Evolutionary conservation across 2,329 filamentous ascomycete genomes (phyloP).

Genomic region (Penicillium sp.): DNA sequence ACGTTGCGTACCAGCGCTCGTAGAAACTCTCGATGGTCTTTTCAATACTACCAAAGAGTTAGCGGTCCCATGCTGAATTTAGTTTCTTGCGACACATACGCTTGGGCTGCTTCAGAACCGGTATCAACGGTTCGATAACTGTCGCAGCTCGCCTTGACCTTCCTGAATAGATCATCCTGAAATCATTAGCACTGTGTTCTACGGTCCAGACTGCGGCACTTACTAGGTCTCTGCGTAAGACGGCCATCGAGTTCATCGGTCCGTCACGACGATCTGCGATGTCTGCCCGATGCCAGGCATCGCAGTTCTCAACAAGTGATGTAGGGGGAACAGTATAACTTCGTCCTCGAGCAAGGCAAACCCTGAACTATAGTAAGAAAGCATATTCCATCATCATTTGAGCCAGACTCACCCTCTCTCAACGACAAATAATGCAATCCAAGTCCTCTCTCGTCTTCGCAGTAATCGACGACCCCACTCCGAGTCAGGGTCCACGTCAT

Average conservation of each 20-base stretch:
- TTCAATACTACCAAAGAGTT: conserved; percentile 45
- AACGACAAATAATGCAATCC: conserved; percentile 70
- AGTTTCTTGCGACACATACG: conserved; percentile 26
- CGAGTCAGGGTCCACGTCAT: conserved; percentile 60
- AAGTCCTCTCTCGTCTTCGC: conserved; percentile 64
- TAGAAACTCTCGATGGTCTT: conserved; percentile 65
- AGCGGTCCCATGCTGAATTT: neutral
- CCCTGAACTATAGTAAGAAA: conserved; percentile 36
- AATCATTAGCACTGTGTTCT: conserved; percentile 2
- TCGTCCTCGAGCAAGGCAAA: conserved; percentile 67
- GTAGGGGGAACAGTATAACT: conserved; percentile 68
- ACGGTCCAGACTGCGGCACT: conserved; percentile 14
- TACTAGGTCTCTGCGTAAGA: conserved; percentile 65
- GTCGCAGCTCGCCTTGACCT: conserved; percentile 38
- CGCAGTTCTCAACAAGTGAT: conserved; percentile 63
- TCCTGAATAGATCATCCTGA: conserved; percentile 34
- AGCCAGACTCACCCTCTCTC: conserved; percentile 57
- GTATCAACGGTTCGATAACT: conserved; percentile 31
- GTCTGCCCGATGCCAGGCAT: conserved; percentile 65
- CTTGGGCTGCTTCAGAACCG: conserved; percentile 33
- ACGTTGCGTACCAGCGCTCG: conserved; percentile 62
- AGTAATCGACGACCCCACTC: conserved; percentile 61
- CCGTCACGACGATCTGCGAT: conserved; percentile 67
- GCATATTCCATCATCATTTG: neutral
- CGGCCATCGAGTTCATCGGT: conserved; percentile 68